Evolutionary conservation across 768 basidiomycete species (phyloP).

Genomic region (Rubroboletus satanas): DNA sequence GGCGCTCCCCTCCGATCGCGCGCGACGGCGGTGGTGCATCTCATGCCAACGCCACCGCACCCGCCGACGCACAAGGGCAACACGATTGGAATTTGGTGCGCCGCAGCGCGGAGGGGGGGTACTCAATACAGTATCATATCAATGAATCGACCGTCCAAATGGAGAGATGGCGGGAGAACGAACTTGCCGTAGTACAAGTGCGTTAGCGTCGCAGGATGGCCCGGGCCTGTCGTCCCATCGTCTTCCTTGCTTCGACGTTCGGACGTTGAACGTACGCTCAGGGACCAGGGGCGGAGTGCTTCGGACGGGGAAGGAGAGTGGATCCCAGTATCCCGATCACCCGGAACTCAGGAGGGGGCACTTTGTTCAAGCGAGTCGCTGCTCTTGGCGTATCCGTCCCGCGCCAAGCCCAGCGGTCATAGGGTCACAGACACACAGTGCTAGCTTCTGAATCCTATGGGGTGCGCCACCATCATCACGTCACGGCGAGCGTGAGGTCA

Average conservation of each 20-base stretch:
- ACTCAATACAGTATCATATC: too few species aligned
- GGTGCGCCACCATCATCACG: background rate
- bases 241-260: background rate
- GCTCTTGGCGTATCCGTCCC: background rate
- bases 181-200: too few species aligned
- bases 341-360: background rate
- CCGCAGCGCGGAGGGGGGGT: too few species aligned
- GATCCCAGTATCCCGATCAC: background rate
- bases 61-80: too few species aligned
- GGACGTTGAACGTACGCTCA: background rate
- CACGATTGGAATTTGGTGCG: too few species aligned
- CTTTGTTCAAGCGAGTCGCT: background rate
- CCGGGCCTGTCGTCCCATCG: background rate
- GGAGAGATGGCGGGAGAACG: background rate
- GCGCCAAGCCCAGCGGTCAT: background rate
- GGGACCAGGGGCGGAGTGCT: background rate
- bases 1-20: background rate
- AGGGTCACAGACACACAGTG: too few species aligned
- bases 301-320: background rate
- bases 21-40: background rate
- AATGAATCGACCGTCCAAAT: too few species aligned
- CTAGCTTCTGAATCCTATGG: too few species aligned
- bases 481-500: background rate
- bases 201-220: background rate
- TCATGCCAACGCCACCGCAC: background rate